A percentile compares a stretch with the other conserved stretches of the same genome.
These are phyloP conservation scores for Xylariaceae sp. DNA, from an alignment of 2,329 filamentous ascomycete species.

Conservation along the genomic window DNA sequence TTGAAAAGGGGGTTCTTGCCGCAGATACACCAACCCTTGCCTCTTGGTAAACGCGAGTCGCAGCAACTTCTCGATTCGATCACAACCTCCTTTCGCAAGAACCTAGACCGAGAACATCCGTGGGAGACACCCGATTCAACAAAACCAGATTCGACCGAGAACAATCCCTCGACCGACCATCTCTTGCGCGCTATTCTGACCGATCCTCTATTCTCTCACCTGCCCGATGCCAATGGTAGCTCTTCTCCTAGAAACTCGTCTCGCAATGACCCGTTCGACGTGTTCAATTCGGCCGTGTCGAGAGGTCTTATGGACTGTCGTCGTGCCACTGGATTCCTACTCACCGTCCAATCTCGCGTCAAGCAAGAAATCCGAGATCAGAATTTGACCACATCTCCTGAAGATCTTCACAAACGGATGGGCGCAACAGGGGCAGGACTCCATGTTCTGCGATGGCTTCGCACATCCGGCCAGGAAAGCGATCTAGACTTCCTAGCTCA, in stretches of 20 bases:
- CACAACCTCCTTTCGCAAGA: slow-evolving; percentile 52
- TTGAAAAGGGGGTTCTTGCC: slow-evolving; percentile 39
- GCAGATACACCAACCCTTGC: slow-evolving; percentile 47
- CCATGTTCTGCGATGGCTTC: slow-evolving; percentile 50
- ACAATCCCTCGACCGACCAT: slow-evolving; percentile 39
- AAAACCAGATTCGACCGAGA: slow-evolving; percentile 1
- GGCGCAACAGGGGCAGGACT: slow-evolving; percentile 41
- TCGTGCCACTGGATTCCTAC: slow-evolving; percentile 50
- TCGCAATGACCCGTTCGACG: slow-evolving; percentile 46
- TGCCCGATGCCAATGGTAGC: slow-evolving; percentile 13
- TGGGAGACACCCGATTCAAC: slow-evolving; percentile 32
- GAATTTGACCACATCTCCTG: slow-evolving; percentile 33
- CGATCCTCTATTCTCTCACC: slow-evolving; percentile 49
- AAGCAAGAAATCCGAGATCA: slow-evolving; percentile 20
- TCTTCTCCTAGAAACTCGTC: slow-evolving; percentile 22
- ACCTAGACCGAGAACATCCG: slow-evolving; percentile 55
- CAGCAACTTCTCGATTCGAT: slow-evolving; percentile 52
- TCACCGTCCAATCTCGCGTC: slow-evolving; percentile 37
- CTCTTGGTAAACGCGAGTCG: slow-evolving; percentile 46
- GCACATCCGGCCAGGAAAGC: slow-evolving; percentile 44
- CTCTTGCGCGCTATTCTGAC: slow-evolving; percentile 54
- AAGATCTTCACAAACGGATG: slow-evolving; percentile 34
- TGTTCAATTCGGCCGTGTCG: slow-evolving; percentile 52
- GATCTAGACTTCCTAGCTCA: slow-evolving; percentile 43
- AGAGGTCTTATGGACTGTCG: slow-evolving; percentile 51